Evolutionary conservation across 139 green algal genomes (phyloP).

Genomic region (Micractinium conductrix): DNA sequence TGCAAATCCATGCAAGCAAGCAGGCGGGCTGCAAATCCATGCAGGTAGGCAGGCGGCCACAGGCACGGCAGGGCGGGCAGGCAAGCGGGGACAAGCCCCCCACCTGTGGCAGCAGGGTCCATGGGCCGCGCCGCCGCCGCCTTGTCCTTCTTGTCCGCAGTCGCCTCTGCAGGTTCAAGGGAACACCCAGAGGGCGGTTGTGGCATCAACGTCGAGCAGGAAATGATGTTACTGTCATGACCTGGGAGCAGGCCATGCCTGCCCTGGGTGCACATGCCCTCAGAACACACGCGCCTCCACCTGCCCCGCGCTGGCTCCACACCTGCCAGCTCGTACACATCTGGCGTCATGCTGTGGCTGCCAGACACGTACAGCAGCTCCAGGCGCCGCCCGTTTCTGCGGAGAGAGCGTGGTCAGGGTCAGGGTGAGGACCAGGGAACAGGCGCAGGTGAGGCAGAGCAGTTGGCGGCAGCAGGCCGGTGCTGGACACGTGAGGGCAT

Average conservation of each 20-base stretch:
- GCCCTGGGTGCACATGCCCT: too few species aligned
- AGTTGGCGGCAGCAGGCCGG: too few species aligned
- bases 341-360: constrained; percentile 78
- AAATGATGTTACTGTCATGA: too few species aligned
- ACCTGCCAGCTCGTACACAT: constrained; percentile 76
- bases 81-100: not conserved
- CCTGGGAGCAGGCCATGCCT: too few species aligned
- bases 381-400: constrained; percentile 70
- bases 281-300: too few species aligned
- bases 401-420: not conserved
- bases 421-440: not conserved
- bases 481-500: too few species aligned
- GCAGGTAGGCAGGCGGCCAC: not conserved
- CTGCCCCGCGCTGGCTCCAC: too few species aligned
- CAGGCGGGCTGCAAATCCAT: not conserved
- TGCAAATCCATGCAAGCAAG: too few species aligned
- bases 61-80: not conserved
- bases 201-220: too few species aligned
- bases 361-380: constrained; percentile 83
- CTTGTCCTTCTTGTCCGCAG: not conserved
- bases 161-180: too few species aligned
- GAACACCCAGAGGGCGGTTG: too few species aligned
- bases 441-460: not conserved
- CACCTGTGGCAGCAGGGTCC: constrained; percentile 29
- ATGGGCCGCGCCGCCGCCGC: constrained; percentile 33